Percentiles rank a stretch among this genome's conserved stretches.
phyloP scores from a whole-genome alignment of 2,329 filamentous ascomycete species.

The Penicillium sp. region DNA sequence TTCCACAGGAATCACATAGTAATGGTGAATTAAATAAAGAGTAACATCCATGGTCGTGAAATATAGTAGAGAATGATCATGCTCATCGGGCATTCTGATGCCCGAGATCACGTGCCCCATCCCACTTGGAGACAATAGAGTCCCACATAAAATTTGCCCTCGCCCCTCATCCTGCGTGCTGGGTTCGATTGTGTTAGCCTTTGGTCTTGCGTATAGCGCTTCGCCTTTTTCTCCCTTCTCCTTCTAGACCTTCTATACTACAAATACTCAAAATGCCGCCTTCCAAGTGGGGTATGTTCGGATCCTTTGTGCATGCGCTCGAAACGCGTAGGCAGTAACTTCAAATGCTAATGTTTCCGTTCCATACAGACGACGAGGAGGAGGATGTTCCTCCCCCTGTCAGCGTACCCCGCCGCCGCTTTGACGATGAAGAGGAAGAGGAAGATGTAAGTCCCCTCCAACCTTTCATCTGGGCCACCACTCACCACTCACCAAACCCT shows the following conservation, averaged over 20 bases:
- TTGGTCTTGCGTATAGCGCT: constrained; percentile 16
- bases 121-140: constrained; percentile 21
- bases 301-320: constrained; percentile 16
- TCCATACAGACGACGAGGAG: constrained; percentile 51
- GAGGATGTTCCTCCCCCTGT: constrained; percentile 51
- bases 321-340: constrained; percentile 7
- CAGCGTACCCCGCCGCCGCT: constrained; percentile 64
- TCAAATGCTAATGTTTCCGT: constrained; percentile 11
- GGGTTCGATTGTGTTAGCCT: constrained; percentile 16
- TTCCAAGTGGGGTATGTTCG: constrained; percentile 53
- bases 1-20: constrained; percentile 4
- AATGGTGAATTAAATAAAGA: not conserved
- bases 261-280: constrained; percentile 43
- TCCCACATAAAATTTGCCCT: constrained; percentile 34
- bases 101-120: constrained; percentile 23
- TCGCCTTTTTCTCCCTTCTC: constrained; percentile 8
- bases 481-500: not conserved
- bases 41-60: not conserved
- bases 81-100: constrained; percentile 23
- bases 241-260: constrained; percentile 6
- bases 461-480: not conserved
- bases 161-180: constrained; percentile 23
- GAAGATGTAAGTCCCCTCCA: constrained; percentile 68
- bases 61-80: constrained; percentile 6
- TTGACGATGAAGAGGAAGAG: constrained; percentile 91